These are phyloP conservation scores for Aeschynomene evenia DNA, from an alignment of 306 rosid genomes.

Conservation along the genomic window DNA sequence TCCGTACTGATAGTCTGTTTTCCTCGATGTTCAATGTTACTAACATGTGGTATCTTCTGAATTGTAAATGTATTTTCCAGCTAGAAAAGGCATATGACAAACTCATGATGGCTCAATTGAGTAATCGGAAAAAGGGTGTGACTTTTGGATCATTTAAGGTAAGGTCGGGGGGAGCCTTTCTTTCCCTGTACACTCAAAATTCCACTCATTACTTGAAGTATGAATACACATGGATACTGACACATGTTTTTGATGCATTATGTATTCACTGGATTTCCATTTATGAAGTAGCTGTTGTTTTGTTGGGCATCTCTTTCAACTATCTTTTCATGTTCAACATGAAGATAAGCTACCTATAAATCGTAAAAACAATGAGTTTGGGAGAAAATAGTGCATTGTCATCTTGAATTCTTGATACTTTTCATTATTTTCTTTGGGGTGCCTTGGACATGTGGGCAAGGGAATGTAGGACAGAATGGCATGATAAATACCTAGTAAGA, in stretches of 20 bases:
- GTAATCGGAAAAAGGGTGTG: slow-evolving; percentile 89
- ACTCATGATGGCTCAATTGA: slow-evolving; percentile 93
- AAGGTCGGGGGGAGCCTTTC: slow-evolving; percentile 14
- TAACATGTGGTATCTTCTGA: slow-evolving; percentile 25
- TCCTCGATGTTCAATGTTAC: slow-evolving; percentile 21
- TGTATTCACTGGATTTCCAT: slow-evolving; percentile 9
- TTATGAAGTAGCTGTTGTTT: not conserved
- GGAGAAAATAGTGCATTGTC: slow-evolving; percentile 1
- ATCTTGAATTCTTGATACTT: slow-evolving; percentile 18
- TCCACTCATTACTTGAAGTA: slow-evolving; percentile 5
- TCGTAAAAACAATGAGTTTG: not conserved
- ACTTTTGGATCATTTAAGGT: slow-evolving; percentile 89
- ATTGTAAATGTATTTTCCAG: slow-evolving; percentile 47
- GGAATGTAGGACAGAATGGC: not conserved
- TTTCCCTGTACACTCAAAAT: slow-evolving; percentile 23
- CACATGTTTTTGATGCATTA: slow-evolving; percentile 17
- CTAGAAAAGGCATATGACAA: slow-evolving; percentile 92
- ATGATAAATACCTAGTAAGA: not conserved
- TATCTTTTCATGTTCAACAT: not conserved
- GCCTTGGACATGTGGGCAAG: not conserved
- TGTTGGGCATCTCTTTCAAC: not conserved
- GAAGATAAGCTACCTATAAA: slow-evolving; percentile 9
- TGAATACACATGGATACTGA: not conserved
- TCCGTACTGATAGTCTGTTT: slow-evolving; percentile 1
- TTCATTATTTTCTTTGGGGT: slow-evolving; percentile 8